These are phyloP conservation scores for Spergularia azorica DNA, from an alignment of 179 eudicot species.

Conservation along the genomic window DNA sequence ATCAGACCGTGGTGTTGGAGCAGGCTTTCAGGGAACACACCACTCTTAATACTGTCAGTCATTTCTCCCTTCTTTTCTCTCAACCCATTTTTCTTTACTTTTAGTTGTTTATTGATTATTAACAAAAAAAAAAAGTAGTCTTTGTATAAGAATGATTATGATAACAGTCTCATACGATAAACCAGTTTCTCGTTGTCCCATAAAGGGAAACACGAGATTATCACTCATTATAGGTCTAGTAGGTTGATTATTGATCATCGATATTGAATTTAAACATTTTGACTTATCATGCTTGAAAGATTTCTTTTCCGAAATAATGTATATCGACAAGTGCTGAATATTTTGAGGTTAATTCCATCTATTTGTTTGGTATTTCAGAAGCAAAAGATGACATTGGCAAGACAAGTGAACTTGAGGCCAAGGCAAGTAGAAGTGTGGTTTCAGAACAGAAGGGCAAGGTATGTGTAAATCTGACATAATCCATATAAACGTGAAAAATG, in stretches of 20 bases:
- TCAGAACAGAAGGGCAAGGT: conserved; percentile 89
- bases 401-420: conserved; percentile 60
- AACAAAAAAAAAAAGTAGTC: neutral
- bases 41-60: conserved; percentile 72
- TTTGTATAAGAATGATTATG: too few species aligned
- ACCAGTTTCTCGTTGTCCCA: too few species aligned
- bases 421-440: conserved; percentile 94
- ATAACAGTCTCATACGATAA: too few species aligned
- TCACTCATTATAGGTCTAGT: too few species aligned
- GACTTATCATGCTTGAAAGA: neutral
- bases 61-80: conserved; percentile 9
- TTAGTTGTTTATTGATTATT: conserved; percentile 4
- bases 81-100: neutral
- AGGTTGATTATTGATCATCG: too few species aligned
- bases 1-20: conserved; percentile 71
- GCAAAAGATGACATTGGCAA: conserved; percentile 61
- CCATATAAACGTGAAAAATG: neutral
- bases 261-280: too few species aligned
- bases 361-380: conserved; percentile 18
- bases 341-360: conserved; percentile 1
- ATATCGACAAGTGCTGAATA: too few species aligned
- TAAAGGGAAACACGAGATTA: too few species aligned
- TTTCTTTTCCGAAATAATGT: neutral
- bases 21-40: conserved; percentile 63
- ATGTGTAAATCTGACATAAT: neutral